Base-by-base conservation (phyloP, 2,329 filamentous ascomycete genomes). In the Colletotrichum sp. region DNA sequence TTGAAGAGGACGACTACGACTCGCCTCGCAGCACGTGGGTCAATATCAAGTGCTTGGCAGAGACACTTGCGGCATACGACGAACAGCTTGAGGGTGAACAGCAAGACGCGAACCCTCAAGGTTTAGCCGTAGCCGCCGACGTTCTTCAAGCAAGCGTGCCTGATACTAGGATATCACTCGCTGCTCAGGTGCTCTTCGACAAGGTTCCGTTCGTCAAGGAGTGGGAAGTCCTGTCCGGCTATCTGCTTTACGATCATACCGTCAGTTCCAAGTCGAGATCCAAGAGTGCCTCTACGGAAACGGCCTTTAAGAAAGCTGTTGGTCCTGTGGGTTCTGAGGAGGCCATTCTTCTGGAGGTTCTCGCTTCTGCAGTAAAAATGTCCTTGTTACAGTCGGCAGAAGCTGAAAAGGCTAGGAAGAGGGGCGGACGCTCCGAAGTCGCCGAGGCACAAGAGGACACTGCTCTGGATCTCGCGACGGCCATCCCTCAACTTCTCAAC, bases 221-320 rank as follows among this genome's bases (percentile, higher is more conserved):
- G 73, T 99, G 97, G 97, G 95, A 98, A 81, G 90, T 94, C 6
- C 85, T 99, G 72, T 94, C 96, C 30, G 96, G 96, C 18, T 99
- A 98, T 83, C 90, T 99, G 8, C 88, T 99, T 3, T 98, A 95
- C 82, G 97, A 99, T 81, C 96, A 99, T 84, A 97, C 96, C 1
- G 90, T 89, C 1, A 92, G 90, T 81, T 86, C 81, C 82, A 90
- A 85, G 78, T 82, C 85, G 87, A 92, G 79, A 85, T 89, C 78
- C 84, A 90, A 81, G 28, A 89, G 90, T 64, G 87, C 87, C 12
- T 90, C 90, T 32, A 91, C 93, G 76, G 91, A 95, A 67, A 87
- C 87, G 21, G 89, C 90, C 30, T 90, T 98, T 67, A 95, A 94
- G 80, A 90, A 91, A 76, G 91, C 93, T 32, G 94, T 95, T 79